phyloP scores from a whole-genome alignment of 2,329 filamentous ascomycete species.

The Colletotrichum simmondsii region DNA sequence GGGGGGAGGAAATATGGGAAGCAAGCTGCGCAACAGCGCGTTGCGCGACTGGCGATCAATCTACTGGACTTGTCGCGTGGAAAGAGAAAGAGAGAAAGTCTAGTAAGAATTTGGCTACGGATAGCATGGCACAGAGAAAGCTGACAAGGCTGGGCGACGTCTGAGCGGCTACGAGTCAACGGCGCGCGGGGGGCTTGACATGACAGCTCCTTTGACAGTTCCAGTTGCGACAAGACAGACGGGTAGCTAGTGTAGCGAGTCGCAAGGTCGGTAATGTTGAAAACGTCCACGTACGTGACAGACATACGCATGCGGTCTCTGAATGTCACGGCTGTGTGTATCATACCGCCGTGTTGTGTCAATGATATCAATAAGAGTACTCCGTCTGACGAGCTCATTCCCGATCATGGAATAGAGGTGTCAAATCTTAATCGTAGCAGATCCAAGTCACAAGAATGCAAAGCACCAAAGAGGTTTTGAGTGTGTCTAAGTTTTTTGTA shows the following conservation, averaged over 20 bases:
- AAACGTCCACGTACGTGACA: not conserved
- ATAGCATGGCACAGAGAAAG: not conserved
- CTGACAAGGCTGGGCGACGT: not conserved
- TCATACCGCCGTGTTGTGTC: not conserved
- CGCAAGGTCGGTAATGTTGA: too few species aligned
- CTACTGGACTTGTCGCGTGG: not conserved
- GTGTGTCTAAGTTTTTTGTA: not conserved
- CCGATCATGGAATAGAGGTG: not conserved
- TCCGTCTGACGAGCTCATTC: not conserved
- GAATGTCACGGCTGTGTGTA: not conserved
- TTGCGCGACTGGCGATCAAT: not conserved
- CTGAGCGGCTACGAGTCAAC: not conserved
- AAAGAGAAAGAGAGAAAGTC: too few species aligned
- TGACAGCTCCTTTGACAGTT: not conserved
- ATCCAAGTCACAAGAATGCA: not conserved
- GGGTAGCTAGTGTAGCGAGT: not conserved
- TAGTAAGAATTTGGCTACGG: not conserved
- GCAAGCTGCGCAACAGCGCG: not conserved
- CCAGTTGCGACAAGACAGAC: not conserved
- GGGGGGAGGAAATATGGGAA: not conserved
- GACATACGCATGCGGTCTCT: not conserved
- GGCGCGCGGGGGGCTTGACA: not conserved
- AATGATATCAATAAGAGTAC: not conserved
- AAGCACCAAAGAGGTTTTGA: not conserved
- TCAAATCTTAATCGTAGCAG: not conserved